phyloP scores from a whole-genome alignment of 345 rosid genomes.

The Diplotaxis tenuifolia region DNA sequence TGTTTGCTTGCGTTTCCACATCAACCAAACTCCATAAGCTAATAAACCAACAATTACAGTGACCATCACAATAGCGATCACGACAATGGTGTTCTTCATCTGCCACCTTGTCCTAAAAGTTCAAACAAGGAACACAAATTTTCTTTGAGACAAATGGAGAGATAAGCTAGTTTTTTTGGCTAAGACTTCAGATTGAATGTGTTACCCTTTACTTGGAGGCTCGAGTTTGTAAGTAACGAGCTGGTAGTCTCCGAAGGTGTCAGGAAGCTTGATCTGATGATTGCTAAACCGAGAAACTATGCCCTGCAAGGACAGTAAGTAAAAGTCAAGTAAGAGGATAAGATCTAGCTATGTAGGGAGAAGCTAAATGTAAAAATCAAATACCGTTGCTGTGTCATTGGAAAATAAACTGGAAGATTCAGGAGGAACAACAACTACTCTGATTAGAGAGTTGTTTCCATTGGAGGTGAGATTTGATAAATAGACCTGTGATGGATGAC shows the following conservation, averaged over 20 bases:
- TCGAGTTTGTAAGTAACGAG: conserved; percentile 62
- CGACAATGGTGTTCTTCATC: conserved; percentile 33
- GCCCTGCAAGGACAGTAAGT: conserved; percentile 35
- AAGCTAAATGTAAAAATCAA: conserved; percentile 3
- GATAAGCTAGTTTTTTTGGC: not conserved
- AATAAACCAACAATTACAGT: conserved; percentile 34
- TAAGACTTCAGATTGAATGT: not conserved
- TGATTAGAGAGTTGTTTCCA: conserved; percentile 59
- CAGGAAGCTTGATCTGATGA: conserved; percentile 65
- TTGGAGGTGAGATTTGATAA: conserved; percentile 50
- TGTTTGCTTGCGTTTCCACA: conserved; percentile 47
- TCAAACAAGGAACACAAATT: not conserved
- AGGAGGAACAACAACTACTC: conserved; percentile 58
- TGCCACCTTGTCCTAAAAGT: conserved; percentile 61
- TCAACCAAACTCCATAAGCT: conserved; percentile 46
- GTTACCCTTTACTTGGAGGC: conserved; percentile 50
- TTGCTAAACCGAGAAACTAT: conserved; percentile 64
- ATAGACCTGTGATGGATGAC: conserved; percentile 53
- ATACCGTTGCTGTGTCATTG: conserved; percentile 61
- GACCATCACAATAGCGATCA: conserved; percentile 15
- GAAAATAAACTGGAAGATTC: conserved; percentile 53
- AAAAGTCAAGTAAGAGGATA: not conserved
- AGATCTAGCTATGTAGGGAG: not conserved
- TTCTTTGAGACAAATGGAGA: not conserved
- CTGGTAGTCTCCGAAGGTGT: conserved; percentile 58